Percentiles rank a stretch among this genome's conserved stretches.
Conservation (phyloP, 176 grass and related monocot genomes). For the Lolium rigidum region DNA sequence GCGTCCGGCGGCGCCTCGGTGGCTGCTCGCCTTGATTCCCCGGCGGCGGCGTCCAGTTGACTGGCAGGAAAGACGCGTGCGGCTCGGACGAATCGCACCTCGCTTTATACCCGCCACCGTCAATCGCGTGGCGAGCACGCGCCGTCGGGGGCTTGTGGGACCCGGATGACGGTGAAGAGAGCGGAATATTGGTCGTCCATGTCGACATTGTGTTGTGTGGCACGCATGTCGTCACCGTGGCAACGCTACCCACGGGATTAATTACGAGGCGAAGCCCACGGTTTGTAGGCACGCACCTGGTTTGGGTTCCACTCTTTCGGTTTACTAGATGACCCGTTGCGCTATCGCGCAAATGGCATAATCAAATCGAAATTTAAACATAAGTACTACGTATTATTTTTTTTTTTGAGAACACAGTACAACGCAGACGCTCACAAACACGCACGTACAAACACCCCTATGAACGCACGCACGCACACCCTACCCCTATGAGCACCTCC, state of each 20-base stretch:
- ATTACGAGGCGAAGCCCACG: neutral
- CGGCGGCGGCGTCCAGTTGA: conserved; percentile 6
- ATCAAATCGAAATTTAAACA: no score
- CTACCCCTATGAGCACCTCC: no score
- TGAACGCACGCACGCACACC: no score
- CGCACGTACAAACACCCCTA: no score
- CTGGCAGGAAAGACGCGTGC: neutral
- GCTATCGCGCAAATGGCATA: no score
- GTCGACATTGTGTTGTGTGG: conserved; percentile 37
- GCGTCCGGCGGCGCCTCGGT: neutral
- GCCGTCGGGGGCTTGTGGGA: neutral
- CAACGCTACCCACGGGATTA: neutral
- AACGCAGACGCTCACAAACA: no score
- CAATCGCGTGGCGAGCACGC: conserved; percentile 17
- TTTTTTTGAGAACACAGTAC: no score
- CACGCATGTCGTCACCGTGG: neutral
- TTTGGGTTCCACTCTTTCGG: no score
- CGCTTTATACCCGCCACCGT: conserved; percentile 10
- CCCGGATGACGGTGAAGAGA: neutral
- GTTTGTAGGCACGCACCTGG: neutral
- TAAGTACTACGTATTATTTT: no score
- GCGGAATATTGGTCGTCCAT: neutral
- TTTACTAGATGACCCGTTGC: no score
- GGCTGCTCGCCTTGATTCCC: neutral
- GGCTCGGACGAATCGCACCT: neutral